phyloP scores from a whole-genome alignment of 805 yeast genomes.

The Starmerella vitae region DNA sequence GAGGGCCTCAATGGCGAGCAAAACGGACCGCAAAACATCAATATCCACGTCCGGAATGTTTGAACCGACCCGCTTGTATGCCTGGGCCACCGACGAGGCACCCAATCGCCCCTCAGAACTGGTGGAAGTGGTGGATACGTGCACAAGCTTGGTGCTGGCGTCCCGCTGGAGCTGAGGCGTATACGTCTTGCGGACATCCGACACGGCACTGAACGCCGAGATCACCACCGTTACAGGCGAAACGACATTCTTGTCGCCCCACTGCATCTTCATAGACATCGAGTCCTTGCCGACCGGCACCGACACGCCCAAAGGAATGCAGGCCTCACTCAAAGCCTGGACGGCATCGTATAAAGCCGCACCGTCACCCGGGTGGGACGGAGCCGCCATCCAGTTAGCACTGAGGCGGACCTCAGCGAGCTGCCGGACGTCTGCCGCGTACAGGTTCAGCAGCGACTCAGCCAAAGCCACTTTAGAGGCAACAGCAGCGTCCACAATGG shows the following conservation, averaged over 20 bases:
- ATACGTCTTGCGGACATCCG: slow-evolving; percentile 81
- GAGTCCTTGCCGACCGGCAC: slow-evolving; percentile 99
- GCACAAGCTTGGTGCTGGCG: slow-evolving; percentile 61
- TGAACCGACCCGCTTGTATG: slow-evolving; percentile 75
- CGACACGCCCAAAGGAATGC: slow-evolving; percentile 81
- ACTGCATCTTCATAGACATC: slow-evolving; percentile 98
- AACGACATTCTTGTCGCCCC: slow-evolving; percentile 74
- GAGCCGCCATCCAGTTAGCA: slow-evolving; percentile 99
- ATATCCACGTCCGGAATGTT: slow-evolving; percentile 68
- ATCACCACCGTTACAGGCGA: slow-evolving; percentile 88
- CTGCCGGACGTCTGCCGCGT: slow-evolving; percentile 76
- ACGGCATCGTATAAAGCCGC: slow-evolving; percentile 91
- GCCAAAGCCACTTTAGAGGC: slow-evolving; percentile 94
- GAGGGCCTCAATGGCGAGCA: slow-evolving; percentile 53
- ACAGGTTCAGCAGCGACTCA: slow-evolving; percentile 74
- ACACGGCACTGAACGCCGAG: slow-evolving; percentile 85
- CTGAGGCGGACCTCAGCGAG: slow-evolving; percentile 69
- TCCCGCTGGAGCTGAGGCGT: slow-evolving; percentile 63
- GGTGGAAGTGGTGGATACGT: slow-evolving; percentile 41
- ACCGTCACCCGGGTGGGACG: slow-evolving; percentile 91
- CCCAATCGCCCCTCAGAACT: slow-evolving; percentile 41
- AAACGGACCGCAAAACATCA: slow-evolving; percentile 48
- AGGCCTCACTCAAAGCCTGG: slow-evolving; percentile 89
- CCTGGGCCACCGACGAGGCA: slow-evolving; percentile 92
- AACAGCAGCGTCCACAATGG: slow-evolving; percentile 75